Base-by-base conservation (phyloP, 2,329 filamentous ascomycete genomes). In the Aspergillus piperis region DNA sequence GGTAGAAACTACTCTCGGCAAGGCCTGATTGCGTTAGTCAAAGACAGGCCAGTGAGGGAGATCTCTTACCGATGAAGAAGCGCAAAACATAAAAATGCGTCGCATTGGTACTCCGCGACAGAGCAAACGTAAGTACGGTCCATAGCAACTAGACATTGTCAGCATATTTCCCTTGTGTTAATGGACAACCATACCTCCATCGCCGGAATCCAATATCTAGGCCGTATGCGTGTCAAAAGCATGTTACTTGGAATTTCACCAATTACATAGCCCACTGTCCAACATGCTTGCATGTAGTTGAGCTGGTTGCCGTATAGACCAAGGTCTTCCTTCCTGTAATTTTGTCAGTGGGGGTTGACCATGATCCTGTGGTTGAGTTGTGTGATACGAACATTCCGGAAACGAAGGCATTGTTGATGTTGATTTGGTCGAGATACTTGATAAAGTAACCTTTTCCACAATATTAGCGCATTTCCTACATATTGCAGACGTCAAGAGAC, bases 211-310 rank as follows among this genome's bases (percentile, higher is more conserved):
- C 80, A 83, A 54, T 78, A 76, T 13, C 75, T 73, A 2, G 81
- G 81, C 8, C 77, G 75, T 13, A 83, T 67, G 8, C 78, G 75
- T 1, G 81, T 84, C 5, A 85, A 71, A 6, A 84, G 72, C 8
- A 85, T 75, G 59, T 84, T 84, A 49, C 76, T 80, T 1, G 81
- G 81, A 11, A 84, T 77, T 58, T 83, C 75, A 3, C 80, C 81
- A 52, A 88, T 76, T 0, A 85, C 82, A 64, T 88, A 88, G 8
- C 86, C 86, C 0, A 84, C 79, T 0, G 83, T 87, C 78, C 85
- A 88, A 27, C 79, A 81, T 0, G 84, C 81, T 54, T 84, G 77
- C 73, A 83, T 81, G 56, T 81, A 82, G 55, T 86, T 85, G 32
- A 86, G 75, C 58, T 87, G 75, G 62, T 86, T 86, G 1, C 79